Evolutionary conservation across 371 early-diverging fungal species (phyloP).

Genomic region (Mortierella sp.): DNA sequence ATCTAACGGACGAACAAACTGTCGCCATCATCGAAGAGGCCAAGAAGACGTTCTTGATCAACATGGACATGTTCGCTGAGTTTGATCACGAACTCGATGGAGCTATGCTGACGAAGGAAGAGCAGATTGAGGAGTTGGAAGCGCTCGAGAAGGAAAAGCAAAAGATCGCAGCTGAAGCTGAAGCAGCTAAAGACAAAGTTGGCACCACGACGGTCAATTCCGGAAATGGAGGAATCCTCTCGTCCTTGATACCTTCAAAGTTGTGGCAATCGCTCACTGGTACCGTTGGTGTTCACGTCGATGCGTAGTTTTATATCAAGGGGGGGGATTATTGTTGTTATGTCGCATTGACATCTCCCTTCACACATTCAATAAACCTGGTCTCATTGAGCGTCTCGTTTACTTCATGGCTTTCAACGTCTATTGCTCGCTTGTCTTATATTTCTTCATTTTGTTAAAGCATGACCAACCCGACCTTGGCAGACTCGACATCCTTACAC

Average conservation of each 20-base stretch:
- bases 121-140: constrained; percentile 13
- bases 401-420: background rate
- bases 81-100: constrained; percentile 43
- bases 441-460: constrained; percentile 57
- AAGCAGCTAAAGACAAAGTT: background rate
- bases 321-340: too few relatives aligned
- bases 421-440: background rate
- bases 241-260: constrained; percentile 5
- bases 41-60: constrained; percentile 20
- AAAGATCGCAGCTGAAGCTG: constrained; percentile 7
- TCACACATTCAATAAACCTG: background rate
- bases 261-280: constrained; percentile 18
- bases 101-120: constrained; percentile 11
- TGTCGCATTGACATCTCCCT: too few relatives aligned
- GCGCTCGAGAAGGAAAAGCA: constrained; percentile 12
- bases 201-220: too few relatives aligned
- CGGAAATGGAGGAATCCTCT: background rate
- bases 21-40: constrained; percentile 35
- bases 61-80: constrained; percentile 44
- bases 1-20: constrained; percentile 25
- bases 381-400: too few relatives aligned
- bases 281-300: constrained; percentile 11
- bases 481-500: constrained; percentile 71
- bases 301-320: too few relatives aligned
- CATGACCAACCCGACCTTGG: constrained; percentile 91